phyloP scores from a whole-genome alignment of 2,329 filamentous ascomycete genomes.

The Biscogniauxia mediterranea region DNA sequence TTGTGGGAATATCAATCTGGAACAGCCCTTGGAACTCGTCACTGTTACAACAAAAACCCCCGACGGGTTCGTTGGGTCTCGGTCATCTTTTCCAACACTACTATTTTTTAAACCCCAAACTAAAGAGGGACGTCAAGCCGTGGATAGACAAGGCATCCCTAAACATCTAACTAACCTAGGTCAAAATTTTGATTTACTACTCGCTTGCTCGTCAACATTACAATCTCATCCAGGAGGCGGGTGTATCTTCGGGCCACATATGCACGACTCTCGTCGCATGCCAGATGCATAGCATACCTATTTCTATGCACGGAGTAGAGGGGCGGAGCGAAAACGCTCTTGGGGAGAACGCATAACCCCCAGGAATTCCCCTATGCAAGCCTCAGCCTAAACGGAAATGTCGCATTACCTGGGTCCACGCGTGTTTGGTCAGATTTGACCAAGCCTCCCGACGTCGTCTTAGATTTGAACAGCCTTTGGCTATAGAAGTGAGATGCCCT shows the following conservation, averaged over 20 bases:
- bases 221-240: not conserved
- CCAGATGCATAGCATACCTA: not conserved
- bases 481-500: not conserved
- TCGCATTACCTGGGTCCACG: slow-evolving; percentile 7
- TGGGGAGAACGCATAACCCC: slow-evolving; percentile 4
- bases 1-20: too few species aligned
- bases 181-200: not conserved
- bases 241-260: not conserved
- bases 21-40: too few species aligned
- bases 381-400: slow-evolving; percentile 30
- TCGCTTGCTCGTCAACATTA: not conserved
- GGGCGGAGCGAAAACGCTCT: not conserved
- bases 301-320: not conserved
- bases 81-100: too few species aligned
- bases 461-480: not conserved
- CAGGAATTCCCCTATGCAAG: slow-evolving; percentile 22
- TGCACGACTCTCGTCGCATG: not conserved
- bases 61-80: too few species aligned
- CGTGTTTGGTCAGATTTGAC: slow-evolving; percentile 1
- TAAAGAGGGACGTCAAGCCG: too few species aligned
- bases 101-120: too few species aligned
- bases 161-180: not conserved
- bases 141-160: not conserved
- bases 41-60: too few species aligned
- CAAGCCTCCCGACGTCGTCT: not conserved